Conservation (phyloP, 108 stramenopile genomes). For the Conticribra guillardii region DNA sequence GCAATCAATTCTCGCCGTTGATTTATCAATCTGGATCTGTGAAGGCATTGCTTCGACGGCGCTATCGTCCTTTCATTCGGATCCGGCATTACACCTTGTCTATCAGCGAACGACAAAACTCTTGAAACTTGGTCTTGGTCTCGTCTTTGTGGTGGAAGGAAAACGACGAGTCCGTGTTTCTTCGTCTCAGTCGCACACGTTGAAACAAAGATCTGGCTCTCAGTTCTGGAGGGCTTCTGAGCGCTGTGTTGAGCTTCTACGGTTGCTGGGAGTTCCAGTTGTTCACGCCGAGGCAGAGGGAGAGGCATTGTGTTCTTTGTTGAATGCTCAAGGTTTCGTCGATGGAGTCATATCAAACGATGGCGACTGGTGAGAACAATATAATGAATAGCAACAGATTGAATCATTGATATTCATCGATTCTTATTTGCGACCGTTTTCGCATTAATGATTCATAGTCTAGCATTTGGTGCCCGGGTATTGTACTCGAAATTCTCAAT, state of each 20-base stretch:
- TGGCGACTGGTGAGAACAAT: too few relatives aligned
- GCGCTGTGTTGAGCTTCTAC: constrained; percentile 72
- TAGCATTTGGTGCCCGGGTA: constrained; percentile 89
- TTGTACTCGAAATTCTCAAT: constrained; percentile 93
- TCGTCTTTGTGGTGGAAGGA: constrained; percentile 96
- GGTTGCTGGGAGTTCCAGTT: constrained; percentile 86
- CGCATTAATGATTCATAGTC: too few relatives aligned
- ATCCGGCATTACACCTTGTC: constrained; percentile 75
- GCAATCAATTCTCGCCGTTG: constrained; percentile 85
- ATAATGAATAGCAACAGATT: too few relatives aligned
- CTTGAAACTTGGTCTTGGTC: constrained; percentile 82
- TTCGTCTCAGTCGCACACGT: constrained; percentile 29
- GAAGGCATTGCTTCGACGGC: constrained; percentile 72
- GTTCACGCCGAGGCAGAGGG: constrained; percentile 93
- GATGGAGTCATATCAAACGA: constrained; percentile 97
- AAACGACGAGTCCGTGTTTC: constrained; percentile 58
- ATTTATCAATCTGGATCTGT: constrained; percentile 93
- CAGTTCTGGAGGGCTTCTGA: constrained; percentile 77
- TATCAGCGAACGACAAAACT: constrained; percentile 87
- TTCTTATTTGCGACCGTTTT: too few relatives aligned
- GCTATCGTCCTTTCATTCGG: constrained; percentile 58
- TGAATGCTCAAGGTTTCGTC: constrained; percentile 80
- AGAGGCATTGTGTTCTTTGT: constrained; percentile 93
- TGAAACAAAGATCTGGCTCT: constrained; percentile 64
- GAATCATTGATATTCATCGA: too few relatives aligned